Evolutionary conservation across 139 green algal genomes (phyloP).

Genomic region (Pleodorina starrii): DNA sequence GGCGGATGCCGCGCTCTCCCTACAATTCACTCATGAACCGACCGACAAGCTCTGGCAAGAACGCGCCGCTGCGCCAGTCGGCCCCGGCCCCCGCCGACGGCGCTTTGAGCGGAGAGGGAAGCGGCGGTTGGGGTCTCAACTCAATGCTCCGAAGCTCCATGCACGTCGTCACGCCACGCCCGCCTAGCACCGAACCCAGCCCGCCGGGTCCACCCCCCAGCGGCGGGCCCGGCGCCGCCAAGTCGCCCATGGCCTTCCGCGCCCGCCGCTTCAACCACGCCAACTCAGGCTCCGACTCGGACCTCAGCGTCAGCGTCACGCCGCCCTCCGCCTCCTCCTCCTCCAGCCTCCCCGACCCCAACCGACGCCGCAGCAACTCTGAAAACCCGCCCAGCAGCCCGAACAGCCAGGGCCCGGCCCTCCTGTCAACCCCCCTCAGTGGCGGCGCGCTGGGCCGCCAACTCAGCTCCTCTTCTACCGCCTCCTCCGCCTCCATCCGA

Average conservation of each 20-base stretch:
- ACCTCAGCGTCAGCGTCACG: not conserved
- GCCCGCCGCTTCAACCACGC: slow-evolving; percentile 23
- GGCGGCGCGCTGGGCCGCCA: not conserved
- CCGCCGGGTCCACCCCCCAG: not conserved
- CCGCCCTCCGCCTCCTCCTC: not conserved
- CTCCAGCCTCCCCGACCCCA: not conserved
- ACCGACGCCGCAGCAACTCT: not conserved
- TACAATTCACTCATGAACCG: not conserved
- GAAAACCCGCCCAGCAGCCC: slow-evolving; percentile 22
- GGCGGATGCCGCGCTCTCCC: slow-evolving; percentile 14
- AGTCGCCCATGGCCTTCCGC: slow-evolving; percentile 45
- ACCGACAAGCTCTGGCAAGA: not conserved
- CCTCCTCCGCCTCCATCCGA: not conserved
- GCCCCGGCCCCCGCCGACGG: slow-evolving; percentile 20
- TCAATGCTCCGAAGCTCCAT: not conserved
- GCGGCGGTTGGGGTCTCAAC: slow-evolving; percentile 7
- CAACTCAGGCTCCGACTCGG: not conserved
- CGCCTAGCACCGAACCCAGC: slow-evolving; percentile 15
- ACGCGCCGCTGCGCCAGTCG: slow-evolving; percentile 19
- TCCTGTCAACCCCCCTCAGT: not conserved
- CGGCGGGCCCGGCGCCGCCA: not conserved
- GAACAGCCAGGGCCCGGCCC: not conserved
- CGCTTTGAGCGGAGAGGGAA: slow-evolving; percentile 4
- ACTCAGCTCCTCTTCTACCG: slow-evolving; percentile 17
- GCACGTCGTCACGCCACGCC: not conserved